Conservation (phyloP, 2,329 filamentous ascomycete species). For the Aspergillus persii region DNA sequence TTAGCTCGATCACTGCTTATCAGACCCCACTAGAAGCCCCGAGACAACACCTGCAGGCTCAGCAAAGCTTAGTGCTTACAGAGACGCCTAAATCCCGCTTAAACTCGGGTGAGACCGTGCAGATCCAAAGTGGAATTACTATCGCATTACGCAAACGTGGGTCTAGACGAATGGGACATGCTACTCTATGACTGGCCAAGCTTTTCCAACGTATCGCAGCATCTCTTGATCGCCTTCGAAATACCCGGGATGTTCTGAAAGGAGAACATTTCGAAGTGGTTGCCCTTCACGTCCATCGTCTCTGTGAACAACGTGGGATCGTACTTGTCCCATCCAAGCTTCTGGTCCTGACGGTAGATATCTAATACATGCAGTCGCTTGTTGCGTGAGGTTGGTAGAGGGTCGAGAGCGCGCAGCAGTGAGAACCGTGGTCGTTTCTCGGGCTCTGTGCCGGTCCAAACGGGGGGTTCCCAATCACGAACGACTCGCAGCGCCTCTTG, state of each 20-base stretch:
- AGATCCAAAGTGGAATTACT: no score
- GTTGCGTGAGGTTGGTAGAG: neutral
- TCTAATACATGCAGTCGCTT: neutral
- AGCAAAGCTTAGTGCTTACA: no score
- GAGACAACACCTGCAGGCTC: no score
- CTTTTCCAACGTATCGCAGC: neutral
- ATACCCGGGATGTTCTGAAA: neutral
- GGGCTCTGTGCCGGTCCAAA: neutral
- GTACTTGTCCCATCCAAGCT: neutral
- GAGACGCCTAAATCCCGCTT: no score
- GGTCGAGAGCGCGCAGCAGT: neutral
- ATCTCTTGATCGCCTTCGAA: neutral
- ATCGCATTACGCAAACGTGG: no score
- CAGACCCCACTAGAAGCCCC: no score
- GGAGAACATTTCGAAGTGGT: neutral
- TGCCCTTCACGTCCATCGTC: neutral
- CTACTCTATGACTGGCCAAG: neutral
- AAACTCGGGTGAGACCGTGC: no score
- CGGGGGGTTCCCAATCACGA: neutral
- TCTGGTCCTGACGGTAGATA: neutral
- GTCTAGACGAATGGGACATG: no score
- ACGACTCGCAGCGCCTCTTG: neutral
- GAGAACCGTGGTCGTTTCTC: neutral
- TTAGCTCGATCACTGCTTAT: no score
- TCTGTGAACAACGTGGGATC: neutral